A percentile compares a stretch with the other conserved stretches of the same genome.
Conservation (phyloP, 768 basidiomycete species). For the Chlorophyllum brunneum region DNA sequence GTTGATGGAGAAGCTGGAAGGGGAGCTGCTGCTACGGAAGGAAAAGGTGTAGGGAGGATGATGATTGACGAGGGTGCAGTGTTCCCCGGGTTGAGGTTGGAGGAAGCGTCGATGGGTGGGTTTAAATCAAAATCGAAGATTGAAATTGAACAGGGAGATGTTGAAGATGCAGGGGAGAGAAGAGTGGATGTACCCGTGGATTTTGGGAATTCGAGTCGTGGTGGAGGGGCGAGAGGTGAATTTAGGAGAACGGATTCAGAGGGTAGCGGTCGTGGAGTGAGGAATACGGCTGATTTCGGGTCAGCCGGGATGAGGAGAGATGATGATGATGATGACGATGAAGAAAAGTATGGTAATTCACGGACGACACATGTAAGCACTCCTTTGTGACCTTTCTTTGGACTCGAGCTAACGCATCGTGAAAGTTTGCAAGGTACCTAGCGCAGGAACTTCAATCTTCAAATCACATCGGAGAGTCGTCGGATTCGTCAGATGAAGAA, state of each 20-base stretch:
- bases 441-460: constrained; percentile 67
- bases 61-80: neutral
- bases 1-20: constrained; percentile 13
- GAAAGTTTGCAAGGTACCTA: constrained; percentile 77
- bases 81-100: constrained; percentile 4
- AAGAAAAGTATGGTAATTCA: constrained; percentile 30
- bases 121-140: neutral
- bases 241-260: constrained; percentile 13
- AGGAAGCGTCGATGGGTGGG: neutral
- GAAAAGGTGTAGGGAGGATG: constrained; percentile 43
- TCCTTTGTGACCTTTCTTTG: constrained; percentile 9
- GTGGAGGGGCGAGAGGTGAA: constrained; percentile 10
- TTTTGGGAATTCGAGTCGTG: neutral
- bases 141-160: constrained; percentile 9
- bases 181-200: constrained; percentile 11
- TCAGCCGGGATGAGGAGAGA: constrained; percentile 33
- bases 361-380: constrained; percentile 40
- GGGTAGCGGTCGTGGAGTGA: constrained; percentile 24
- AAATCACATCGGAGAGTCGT: constrained; percentile 52
- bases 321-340: constrained; percentile 36
- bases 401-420: constrained; percentile 1
- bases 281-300: constrained; percentile 18
- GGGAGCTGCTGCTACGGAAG: constrained; percentile 20
- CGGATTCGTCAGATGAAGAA: constrained; percentile 36
- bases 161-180: constrained; percentile 3